Base-by-base conservation (phyloP, 1,284 basidiomycete species). In the Ustilago bromivora region DNA sequence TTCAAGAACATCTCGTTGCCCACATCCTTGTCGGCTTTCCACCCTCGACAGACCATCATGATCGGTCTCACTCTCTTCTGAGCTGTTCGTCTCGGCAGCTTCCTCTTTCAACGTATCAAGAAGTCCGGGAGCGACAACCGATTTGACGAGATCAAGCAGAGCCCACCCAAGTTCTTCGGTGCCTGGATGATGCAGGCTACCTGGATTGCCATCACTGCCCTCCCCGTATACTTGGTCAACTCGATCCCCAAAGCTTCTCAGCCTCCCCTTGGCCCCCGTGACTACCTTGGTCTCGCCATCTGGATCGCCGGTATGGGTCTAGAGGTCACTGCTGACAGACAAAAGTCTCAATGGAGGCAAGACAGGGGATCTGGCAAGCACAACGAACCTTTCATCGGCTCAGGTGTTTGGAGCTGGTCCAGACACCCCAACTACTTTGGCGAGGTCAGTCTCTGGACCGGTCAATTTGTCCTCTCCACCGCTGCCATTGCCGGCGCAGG, bases 361-460 rank as follows among this genome's bases (percentile, higher is more conserved):
- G 89, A 88, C 4, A 92, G 91, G 82, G 88, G 91, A n/a, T 88
- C 87, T 12, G 92, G 92, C 80, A 87, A 91, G 76, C 92, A 94
- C 82, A 89, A 92, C 52, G 91, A 94, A 79, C 89, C 90, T 79
- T 94, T 94, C 82, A 92, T 94, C 78, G 89, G 88, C 5, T 88
- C 87, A 35, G 93, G 93, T 0, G 86, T 93, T 11, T 94, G 93
- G 92, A 87, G 89, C 46, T 86, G 91, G 67, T 91, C 90, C 71
- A 87, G 93, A 40, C 93, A 94, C 80, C 92, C 92, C 40, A 94
- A 93, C 87, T 93, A 94, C 84, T 89, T 93, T 40, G 92, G 91
- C 31, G 93, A 94, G 87, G 89, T 93, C 12, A 90, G 91, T 3
- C 88, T 94, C 19, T 93, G 92, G 90, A 89, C 89, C 3, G 91